Evolutionary conservation across 139 green algal genomes (phyloP), one percentile per base, ranked within the genome.

Genomic region (Chlamydomonas schloesseri): DNA sequence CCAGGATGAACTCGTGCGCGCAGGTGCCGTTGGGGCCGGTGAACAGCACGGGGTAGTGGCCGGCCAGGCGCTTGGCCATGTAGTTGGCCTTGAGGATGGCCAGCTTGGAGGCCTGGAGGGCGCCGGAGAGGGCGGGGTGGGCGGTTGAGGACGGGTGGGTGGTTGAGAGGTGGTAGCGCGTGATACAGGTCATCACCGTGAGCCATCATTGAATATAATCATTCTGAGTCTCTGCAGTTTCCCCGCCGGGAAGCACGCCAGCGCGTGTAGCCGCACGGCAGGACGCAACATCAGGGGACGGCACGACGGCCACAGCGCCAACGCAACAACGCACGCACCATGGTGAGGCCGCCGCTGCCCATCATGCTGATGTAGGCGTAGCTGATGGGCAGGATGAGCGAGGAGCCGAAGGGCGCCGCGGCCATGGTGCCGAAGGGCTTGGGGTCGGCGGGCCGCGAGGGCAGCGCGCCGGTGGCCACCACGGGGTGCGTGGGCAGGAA

Each of bases 1-100:
- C 98, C 36, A 99, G 82, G 91, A 99, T 99, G 94, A 99, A 99
- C 95, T 99, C 98, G 90, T 99, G 98, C 10, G 98, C 98, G 91
- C 95, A 98, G 8, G 98, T 99, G 87, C 98, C 98, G 58, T 92
- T 93, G n/a, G 91, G 88, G 31, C 97, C 97, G 57, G 72, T 94
- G 96, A 97, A 99, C 31, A 99, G 91, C 65, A 98, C 88, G 23
- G 93, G 92, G 94, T 97, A 99, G 89, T 97, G 90, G 18, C 86
- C 65, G 79, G 95, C 92, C 84, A 99, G 93, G 34, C 94, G 90
- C 86, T 96, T 96, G 64, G 97, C 95, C 98, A 99, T 99, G 96
- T 99, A 99, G 95, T 99, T 99, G 80, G 98, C 98, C 91, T 94
- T 94, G 29, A 94, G 89, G 88, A 94, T 94, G 83, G 88, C 80